phyloP scores from a whole-genome alignment of 768 basidiomycete genomes.

The Antrodiella citrinella region DNA sequence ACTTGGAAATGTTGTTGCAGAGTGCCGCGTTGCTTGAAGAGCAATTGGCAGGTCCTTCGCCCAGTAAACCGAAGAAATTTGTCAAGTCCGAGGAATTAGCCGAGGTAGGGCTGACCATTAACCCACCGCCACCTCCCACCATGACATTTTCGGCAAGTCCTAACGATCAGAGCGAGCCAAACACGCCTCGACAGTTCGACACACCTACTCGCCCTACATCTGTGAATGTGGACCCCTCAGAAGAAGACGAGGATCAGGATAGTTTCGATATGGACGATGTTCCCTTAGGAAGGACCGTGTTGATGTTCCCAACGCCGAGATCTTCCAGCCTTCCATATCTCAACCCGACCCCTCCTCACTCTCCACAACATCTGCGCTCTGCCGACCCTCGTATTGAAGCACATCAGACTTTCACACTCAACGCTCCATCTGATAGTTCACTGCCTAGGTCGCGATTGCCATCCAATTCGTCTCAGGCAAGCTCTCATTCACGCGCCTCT shows the following conservation, averaged over 20 bases:
- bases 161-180: not conserved
- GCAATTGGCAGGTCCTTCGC: slow-evolving; percentile 11
- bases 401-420: slow-evolving; percentile 27
- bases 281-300: not conserved
- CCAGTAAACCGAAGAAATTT: not conserved
- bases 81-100: not conserved
- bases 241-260: not conserved
- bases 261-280: not conserved
- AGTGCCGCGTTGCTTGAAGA: slow-evolving; percentile 21
- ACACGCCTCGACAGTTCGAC: not conserved
- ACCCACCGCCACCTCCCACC: no score
- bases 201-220: not conserved
- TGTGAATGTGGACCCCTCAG: not conserved
- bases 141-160: not conserved
- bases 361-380: not conserved
- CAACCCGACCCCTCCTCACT: not conserved
- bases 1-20: slow-evolving; percentile 17
- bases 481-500: not conserved
- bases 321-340: not conserved
- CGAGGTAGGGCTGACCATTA: not conserved
- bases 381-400: not conserved
- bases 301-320: not conserved
- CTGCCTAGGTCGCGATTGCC: not conserved
- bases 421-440: not conserved
- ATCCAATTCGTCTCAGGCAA: not conserved